A percentile compares a stretch with the other conserved stretches of the same genome.
phyloP scores from a whole-genome alignment of 768 basidiomycete genomes.

The Daedalea quercina region DNA sequence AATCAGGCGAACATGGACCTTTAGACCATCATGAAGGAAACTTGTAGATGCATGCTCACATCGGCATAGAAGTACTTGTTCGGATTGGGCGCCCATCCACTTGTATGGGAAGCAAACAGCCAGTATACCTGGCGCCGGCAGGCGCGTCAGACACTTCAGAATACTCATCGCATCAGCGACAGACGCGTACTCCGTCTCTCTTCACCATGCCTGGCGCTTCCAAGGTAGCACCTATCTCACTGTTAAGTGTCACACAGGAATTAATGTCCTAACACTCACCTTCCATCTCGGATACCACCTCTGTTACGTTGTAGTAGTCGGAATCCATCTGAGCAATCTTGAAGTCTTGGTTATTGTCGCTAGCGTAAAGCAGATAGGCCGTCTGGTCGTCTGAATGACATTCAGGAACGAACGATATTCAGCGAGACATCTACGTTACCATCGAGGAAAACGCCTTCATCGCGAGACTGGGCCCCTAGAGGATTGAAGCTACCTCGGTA shows the following conservation, averaged over 20 bases:
- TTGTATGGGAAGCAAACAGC: slow-evolving; percentile 53
- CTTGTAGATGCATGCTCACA: slow-evolving; percentile 24
- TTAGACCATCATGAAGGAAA: no score
- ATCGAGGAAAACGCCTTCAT: slow-evolving; percentile 53
- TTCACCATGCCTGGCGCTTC: slow-evolving; percentile 60
- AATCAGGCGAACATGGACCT: no score
- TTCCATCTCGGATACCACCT: slow-evolving; percentile 37
- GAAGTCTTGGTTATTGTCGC: slow-evolving; percentile 65
- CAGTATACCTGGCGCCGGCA: slow-evolving; percentile 37
- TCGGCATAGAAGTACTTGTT: slow-evolving; percentile 52
- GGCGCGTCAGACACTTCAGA: background rate
- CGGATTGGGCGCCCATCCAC: slow-evolving; percentile 51
- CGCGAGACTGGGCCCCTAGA: slow-evolving; percentile 51
- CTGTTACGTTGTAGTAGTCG: slow-evolving; percentile 52
- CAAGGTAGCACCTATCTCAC: slow-evolving; percentile 40
- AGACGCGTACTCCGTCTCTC: slow-evolving; percentile 36
- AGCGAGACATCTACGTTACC: slow-evolving; percentile 23
- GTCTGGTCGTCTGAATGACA: slow-evolving; percentile 21
- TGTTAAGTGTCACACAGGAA: background rate
- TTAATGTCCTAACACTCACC: slow-evolving; percentile 25
- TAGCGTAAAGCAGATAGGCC: slow-evolving; percentile 56
- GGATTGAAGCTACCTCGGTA: slow-evolving; percentile 51
- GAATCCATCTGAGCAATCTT: slow-evolving; percentile 52
- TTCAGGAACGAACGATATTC: no score
- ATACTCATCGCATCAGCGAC: slow-evolving; percentile 1